These are phyloP conservation scores for Batkoa obscura DNA, from an alignment of 371 early-diverging fungal genomes.

Conservation along the genomic window DNA sequence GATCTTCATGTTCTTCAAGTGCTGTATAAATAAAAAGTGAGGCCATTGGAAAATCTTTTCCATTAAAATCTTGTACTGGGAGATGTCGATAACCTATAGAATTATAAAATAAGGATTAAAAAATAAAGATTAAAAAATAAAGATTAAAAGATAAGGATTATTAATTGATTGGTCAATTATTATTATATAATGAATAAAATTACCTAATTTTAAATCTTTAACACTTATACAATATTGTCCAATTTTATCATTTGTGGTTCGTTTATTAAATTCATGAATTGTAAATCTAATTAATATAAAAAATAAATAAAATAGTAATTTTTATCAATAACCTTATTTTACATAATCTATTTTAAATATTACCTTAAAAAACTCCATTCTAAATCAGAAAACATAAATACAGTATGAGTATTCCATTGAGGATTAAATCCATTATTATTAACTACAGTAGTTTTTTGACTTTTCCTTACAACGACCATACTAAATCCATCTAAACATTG, in stretches of 20 bases:
- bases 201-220: slow-evolving; percentile 1
- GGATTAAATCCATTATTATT: slow-evolving; percentile 34
- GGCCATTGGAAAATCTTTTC: neutral
- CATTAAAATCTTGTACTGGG: neutral
- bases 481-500: slow-evolving; percentile 11
- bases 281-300: neutral
- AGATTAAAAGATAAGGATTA: too few relatives aligned
- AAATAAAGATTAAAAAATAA: too few relatives aligned
- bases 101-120: neutral
- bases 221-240: neutral
- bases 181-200: neutral
- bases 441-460: slow-evolving; percentile 16
- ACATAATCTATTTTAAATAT: neutral
- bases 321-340: too few relatives aligned
- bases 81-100: slow-evolving; percentile 1
- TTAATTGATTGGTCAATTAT: neutral
- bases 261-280: neutral
- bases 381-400: slow-evolving; percentile 21
- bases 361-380: slow-evolving; percentile 30
- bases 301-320: neutral
- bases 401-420: slow-evolving; percentile 28
- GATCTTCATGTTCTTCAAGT: neutral
- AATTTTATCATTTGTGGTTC: neutral
- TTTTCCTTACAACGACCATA: slow-evolving; percentile 15
- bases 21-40: slow-evolving; percentile 2